Base-by-base conservation (phyloP, 768 basidiomycete species). In the Thelephora ganbajun region DNA sequence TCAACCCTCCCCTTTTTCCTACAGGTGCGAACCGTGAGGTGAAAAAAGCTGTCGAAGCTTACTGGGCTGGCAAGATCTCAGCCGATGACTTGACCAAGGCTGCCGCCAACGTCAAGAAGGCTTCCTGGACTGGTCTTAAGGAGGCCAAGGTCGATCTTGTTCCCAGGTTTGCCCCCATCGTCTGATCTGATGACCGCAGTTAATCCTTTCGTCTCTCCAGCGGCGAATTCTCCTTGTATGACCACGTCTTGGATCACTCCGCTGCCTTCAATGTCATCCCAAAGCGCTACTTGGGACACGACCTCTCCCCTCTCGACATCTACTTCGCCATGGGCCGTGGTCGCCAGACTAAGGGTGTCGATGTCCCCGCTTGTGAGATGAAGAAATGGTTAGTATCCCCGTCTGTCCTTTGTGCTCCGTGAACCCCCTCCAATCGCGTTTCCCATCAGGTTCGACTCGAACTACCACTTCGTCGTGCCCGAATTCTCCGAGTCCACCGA, bases 281-380 rank as follows among this genome's bases (percentile, higher is more conserved):
- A 56, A 80, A 87, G 68, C 88, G 93, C 56, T 99, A 98, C 66
- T 69, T 77, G 51, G 83, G 84, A 46, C 83, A 88, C 54, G 80
- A 81, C 49, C 70, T 99, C 46, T 88, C 89, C 23, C 73, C 79
- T 53, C 80, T 98, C 54, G 94, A 99, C 68, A 81, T 92, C 62
- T 96, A 88, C 70, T 98, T 99, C 59, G 96, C 96, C 58, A 93
- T 98, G 87, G 96, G 94, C 47, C 94, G 96, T 69, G 96, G 96
- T 49, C 89, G 94, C 56, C 96, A 99, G 69, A 74, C 84, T 36
- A 87, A 79, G 53, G 83, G 80, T 51, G 93, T 98, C 58, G 96
- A 99, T 69, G 91, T 98, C 54, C 90, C 89, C 44, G 91, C 93
- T 43, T 90, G 79, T 54, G 93, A 97, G 73, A 98, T 98, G 96